These are phyloP conservation scores for Physcomitrium patens DNA, from an alignment of 225 moss, liverwort and hornwort genomes.

Conservation along the genomic window DNA sequence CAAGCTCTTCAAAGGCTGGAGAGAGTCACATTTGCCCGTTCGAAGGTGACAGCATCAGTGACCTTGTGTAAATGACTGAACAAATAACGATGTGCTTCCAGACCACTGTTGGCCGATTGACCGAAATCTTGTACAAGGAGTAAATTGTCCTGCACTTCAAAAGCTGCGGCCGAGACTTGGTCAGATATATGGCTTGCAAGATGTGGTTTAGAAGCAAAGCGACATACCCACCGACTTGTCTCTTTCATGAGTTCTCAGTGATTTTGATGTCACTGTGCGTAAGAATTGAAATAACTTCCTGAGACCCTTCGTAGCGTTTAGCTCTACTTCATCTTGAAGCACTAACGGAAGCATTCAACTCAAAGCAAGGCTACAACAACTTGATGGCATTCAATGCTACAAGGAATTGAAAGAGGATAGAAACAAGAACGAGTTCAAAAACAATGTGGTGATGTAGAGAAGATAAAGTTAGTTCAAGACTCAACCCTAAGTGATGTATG, in stretches of 20 bases:
- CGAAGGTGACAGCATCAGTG: neutral
- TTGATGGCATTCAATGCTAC: constrained; percentile 6
- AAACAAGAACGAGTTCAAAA: neutral
- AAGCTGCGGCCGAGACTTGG: neutral
- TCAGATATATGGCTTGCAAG: neutral
- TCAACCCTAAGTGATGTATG: neutral
- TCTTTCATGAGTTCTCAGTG: neutral
- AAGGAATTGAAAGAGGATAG: neutral
- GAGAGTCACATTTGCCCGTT: neutral
- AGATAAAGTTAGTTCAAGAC: neutral
- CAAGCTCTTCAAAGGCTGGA: neutral
- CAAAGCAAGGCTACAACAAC: neutral
- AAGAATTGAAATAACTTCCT: neutral
- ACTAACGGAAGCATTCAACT: neutral
- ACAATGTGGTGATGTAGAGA: neutral
- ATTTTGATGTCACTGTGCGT: neutral
- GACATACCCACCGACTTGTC: neutral
- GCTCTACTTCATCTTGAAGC: neutral
- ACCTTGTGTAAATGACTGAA: neutral
- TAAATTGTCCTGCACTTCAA: neutral
- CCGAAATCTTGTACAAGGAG: neutral
- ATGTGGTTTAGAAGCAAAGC: neutral
- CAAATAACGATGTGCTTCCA: too few species aligned
- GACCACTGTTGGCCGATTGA: too few species aligned
- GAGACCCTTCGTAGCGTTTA: constrained; percentile 16